Evolutionary conservation across 768 basidiomycete genomes (phyloP).

Genomic region (Suillus alpinus): DNA sequence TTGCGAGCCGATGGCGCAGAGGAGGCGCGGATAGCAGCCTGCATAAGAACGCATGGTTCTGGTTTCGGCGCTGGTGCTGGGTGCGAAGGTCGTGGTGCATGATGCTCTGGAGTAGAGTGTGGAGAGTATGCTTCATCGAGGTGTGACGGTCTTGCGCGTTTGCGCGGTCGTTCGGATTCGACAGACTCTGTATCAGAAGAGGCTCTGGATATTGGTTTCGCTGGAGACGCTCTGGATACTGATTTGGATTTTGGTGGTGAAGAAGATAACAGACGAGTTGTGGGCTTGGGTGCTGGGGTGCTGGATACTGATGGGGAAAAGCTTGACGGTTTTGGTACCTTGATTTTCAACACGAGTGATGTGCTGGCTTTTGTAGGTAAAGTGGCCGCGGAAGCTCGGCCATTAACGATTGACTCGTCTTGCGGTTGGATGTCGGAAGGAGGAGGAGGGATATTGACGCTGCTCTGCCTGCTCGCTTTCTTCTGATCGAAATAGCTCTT

Average conservation of each 20-base stretch:
- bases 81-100: slow-evolving; percentile 10
- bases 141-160: slow-evolving; percentile 24
- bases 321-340: slow-evolving; percentile 25
- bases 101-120: slow-evolving; percentile 24
- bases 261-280: slow-evolving; percentile 4
- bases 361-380: slow-evolving; percentile 18
- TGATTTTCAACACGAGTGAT: slow-evolving; percentile 33
- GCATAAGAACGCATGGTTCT: slow-evolving; percentile 40
- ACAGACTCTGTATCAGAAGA: slow-evolving; percentile 29
- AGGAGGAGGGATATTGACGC: slow-evolving; percentile 11
- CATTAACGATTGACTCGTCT: slow-evolving; percentile 14
- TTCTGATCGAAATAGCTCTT: slow-evolving; percentile 34
- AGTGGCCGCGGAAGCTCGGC: slow-evolving; percentile 9
- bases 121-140: slow-evolving; percentile 22
- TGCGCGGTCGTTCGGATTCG: slow-evolving; percentile 27
- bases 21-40: slow-evolving; percentile 49
- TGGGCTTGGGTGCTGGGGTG: slow-evolving; percentile 18
- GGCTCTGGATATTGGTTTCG: slow-evolving; percentile 27
- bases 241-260: slow-evolving; percentile 1
- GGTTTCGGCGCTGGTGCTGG: slow-evolving; percentile 13
- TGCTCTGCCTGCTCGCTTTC: slow-evolving; percentile 18
- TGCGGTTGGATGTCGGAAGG: slow-evolving; percentile 14
- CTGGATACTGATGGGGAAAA: slow-evolving; percentile 8
- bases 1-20: slow-evolving; percentile 43
- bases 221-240: slow-evolving; percentile 12